phyloP scores from a whole-genome alignment of 306 rosid species.

The Argentina anserina region DNA sequence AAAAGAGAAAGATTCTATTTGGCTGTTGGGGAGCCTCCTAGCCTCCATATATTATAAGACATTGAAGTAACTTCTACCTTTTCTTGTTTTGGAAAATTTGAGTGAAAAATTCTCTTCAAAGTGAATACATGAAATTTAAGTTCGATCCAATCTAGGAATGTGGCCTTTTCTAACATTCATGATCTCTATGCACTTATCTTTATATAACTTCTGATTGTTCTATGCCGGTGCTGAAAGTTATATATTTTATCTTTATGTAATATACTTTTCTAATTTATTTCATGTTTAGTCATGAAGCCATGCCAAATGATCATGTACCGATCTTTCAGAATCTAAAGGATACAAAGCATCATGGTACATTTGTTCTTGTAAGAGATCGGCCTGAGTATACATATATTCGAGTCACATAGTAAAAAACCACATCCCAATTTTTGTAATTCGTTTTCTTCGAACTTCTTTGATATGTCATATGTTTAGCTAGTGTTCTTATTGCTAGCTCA shows the following conservation, averaged over 20 bases:
- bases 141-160: slow-evolving; percentile 17
- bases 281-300: background rate
- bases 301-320: background rate
- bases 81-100: slow-evolving; percentile 22
- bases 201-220: background rate
- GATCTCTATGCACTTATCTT: slow-evolving; percentile 2
- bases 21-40: slow-evolving; percentile 11
- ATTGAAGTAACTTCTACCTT: slow-evolving; percentile 29
- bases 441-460: too few species aligned
- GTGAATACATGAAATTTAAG: background rate
- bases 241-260: background rate
- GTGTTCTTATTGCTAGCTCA: too few species aligned
- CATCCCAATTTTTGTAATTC: too few species aligned
- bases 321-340: background rate
- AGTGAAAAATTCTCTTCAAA: slow-evolving; percentile 2
- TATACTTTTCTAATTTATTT: background rate
- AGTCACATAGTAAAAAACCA: too few species aligned
- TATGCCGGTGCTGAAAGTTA: background rate
- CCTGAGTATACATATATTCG: too few species aligned
- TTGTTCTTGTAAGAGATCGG: too few species aligned
- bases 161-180: background rate
- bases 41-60: slow-evolving; percentile 23
- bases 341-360: too few species aligned
- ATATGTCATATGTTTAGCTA: too few species aligned
- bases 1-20: slow-evolving; percentile 35